These are phyloP conservation scores for Cantharellus anzutake DNA, from an alignment of 768 basidiomycete species.

Conservation along the genomic window DNA sequence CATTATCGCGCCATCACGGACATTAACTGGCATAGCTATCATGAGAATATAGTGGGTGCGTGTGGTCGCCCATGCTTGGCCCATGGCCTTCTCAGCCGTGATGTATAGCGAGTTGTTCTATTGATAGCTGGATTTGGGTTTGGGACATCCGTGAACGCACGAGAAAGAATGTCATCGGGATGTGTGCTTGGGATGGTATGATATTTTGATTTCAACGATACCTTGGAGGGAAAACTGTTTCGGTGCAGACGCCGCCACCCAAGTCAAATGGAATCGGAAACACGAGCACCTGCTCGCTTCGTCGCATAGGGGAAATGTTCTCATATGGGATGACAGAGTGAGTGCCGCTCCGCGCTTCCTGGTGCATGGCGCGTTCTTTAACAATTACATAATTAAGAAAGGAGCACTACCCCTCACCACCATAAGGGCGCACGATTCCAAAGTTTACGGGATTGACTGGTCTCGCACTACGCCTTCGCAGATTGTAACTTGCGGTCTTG, in stretches of 20 bases:
- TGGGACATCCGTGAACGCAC: constrained; percentile 71
- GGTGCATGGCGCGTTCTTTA: background rate
- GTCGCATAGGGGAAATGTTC: constrained; percentile 66
- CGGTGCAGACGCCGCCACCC: constrained; percentile 50
- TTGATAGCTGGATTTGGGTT: constrained; percentile 87
- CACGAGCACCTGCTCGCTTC: constrained; percentile 79
- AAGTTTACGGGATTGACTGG: constrained; percentile 98
- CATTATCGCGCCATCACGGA: constrained; percentile 95
- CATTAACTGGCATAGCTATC: constrained; percentile 78
- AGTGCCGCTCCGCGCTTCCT: constrained; percentile 12
- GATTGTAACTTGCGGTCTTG: constrained; percentile 85
- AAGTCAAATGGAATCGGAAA: constrained; percentile 90
- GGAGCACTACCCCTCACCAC: constrained; percentile 62
- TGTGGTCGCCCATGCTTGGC: background rate
- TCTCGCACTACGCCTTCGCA: constrained; percentile 53
- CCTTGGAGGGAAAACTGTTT: background rate
- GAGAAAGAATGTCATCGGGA: constrained; percentile 28
- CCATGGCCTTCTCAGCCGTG: background rate
- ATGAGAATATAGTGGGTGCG: background rate
- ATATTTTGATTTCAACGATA: constrained; percentile 6
- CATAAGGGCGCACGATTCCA: constrained; percentile 68
- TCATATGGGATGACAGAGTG: constrained; percentile 91
- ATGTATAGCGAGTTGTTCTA: constrained; percentile 58
- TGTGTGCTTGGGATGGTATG: constrained; percentile 39
- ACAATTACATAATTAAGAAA: constrained; percentile 33